Percentiles rank a stretch among this genome's conserved stretches.
Evolutionary conservation across 2,329 filamentous ascomycete genomes (phyloP).

Genomic region (Fusarium domesticum): DNA sequence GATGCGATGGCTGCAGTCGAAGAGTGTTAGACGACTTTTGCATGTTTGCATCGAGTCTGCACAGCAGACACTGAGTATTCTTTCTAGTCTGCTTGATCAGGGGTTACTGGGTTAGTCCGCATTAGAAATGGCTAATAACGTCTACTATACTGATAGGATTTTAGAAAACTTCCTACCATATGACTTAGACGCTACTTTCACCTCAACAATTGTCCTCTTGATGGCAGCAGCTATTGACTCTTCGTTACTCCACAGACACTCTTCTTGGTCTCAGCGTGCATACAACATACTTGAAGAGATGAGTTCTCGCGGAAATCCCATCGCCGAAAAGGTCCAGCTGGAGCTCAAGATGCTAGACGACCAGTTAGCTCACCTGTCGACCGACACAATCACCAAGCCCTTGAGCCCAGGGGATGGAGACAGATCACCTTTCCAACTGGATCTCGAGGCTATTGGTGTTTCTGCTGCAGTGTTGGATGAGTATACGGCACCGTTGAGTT

Average conservation of each 20-base stretch:
- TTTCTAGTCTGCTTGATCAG: slow-evolving; percentile 16
- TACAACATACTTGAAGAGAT: slow-evolving; percentile 47
- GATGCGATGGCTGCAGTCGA: slow-evolving; percentile 22
- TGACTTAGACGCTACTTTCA: slow-evolving; percentile 16
- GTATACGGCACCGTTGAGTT: neutral
- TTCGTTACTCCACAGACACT: slow-evolving; percentile 33
- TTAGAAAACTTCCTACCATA: slow-evolving; percentile 15
- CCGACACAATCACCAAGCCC: neutral
- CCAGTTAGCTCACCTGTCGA: neutral
- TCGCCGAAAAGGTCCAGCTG: slow-evolving; percentile 38
- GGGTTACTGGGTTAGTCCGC: slow-evolving; percentile 8
- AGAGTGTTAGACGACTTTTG: slow-evolving; percentile 13
- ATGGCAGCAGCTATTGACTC: slow-evolving; percentile 39
- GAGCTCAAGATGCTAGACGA: slow-evolving; percentile 15
- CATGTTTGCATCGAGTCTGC: slow-evolving; percentile 14
- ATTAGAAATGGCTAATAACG: no score
- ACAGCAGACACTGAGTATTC: slow-evolving; percentile 16
- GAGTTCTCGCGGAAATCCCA: slow-evolving; percentile 41
- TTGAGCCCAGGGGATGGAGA: neutral
- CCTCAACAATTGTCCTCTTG: slow-evolving; percentile 39
- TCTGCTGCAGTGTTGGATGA: neutral
- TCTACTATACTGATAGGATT: neutral
- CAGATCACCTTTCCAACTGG: no score
- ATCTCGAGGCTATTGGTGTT: neutral
- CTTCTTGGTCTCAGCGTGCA: slow-evolving; percentile 39